Evolutionary conservation across 225 moss, liverwort and hornwort species (phyloP).

Genomic region (Sphagnum tenellum): DNA sequence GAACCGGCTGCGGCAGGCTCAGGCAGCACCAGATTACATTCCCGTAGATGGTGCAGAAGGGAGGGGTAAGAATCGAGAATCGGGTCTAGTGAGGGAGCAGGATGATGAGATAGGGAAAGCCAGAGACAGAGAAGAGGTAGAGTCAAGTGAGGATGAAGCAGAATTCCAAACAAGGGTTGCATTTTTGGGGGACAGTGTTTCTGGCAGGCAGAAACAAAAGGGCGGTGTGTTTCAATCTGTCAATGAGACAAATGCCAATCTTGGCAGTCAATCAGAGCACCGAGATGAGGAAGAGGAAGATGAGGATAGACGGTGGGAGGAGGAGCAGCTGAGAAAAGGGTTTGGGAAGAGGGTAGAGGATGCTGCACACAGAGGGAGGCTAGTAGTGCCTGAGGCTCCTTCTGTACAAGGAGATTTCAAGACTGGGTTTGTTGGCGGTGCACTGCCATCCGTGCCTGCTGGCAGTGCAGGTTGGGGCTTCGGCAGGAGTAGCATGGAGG

Average conservation of each 20-base stretch:
- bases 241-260: constrained; percentile 28
- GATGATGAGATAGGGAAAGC: constrained; percentile 24
- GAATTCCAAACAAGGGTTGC: constrained; percentile 88
- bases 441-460: constrained; percentile 25
- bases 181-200: constrained; percentile 64
- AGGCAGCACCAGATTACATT: constrained; percentile 92
- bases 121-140: constrained; percentile 46
- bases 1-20: constrained; percentile 85
- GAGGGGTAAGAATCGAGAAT: constrained; percentile 50
- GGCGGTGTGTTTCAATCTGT: constrained; percentile 73
- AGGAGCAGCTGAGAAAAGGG: constrained; percentile 93
- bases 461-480: constrained; percentile 64
- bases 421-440: constrained; percentile 6
- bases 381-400: constrained; percentile 14
- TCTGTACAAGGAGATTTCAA: constrained; percentile 22
- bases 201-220: constrained; percentile 36
- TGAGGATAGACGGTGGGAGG: constrained; percentile 92
- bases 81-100: constrained; percentile 26
- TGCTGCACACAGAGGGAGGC: constrained; percentile 26
- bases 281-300: constrained; percentile 93
- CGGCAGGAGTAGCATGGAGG: constrained; percentile 48
- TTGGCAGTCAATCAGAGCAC: constrained; percentile 29
- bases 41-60: constrained; percentile 70
- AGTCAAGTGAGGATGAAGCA: constrained; percentile 89
- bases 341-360: constrained; percentile 92